Percentiles rank a stretch among this genome's conserved stretches.
These are phyloP conservation scores for Chlamydomonas reinhardtii DNA, from an alignment of 163 green algal species.

Conservation along the genomic window DNA sequence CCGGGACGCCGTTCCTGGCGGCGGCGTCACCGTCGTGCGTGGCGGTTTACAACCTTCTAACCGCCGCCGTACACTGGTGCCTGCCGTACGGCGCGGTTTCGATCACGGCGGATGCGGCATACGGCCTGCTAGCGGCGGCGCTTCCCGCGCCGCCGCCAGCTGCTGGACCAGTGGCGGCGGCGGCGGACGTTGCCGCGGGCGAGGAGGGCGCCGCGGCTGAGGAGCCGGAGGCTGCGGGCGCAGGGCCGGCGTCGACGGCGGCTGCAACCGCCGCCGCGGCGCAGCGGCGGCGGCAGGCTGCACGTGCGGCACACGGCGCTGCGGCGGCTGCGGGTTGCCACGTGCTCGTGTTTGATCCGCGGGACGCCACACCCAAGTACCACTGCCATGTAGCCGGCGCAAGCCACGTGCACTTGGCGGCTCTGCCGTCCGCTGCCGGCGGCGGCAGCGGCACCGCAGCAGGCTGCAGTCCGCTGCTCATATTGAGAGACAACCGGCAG, in stretches of 20 bases:
- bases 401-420: constrained; percentile 52
- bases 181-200: neutral
- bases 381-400: constrained; percentile 52
- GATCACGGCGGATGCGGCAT: constrained; percentile 33
- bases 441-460: neutral
- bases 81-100: constrained; percentile 28
- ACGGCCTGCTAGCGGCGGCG: constrained; percentile 31
- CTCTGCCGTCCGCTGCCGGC: constrained; percentile 38
- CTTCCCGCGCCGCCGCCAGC: constrained; percentile 1
- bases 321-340: constrained; percentile 13
- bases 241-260: neutral
- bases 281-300: constrained; percentile 31
- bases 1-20: constrained; percentile 72
- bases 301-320: neutral
- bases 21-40: constrained; percentile 48
- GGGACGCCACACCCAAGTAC: constrained; percentile 37
- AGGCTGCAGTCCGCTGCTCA: constrained; percentile 60
- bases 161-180: neutral
- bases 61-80: constrained; percentile 67
- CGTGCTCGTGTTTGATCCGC: constrained; percentile 69
- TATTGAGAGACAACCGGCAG: constrained; percentile 68
- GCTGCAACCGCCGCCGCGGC: neutral
- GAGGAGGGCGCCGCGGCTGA: neutral
- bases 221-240: neutral
- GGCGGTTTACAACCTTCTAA: constrained; percentile 83